Evolutionary conservation across 78 protist genomes (phyloP).

Genomic region (Blattamonas nauphoetae): DNA sequence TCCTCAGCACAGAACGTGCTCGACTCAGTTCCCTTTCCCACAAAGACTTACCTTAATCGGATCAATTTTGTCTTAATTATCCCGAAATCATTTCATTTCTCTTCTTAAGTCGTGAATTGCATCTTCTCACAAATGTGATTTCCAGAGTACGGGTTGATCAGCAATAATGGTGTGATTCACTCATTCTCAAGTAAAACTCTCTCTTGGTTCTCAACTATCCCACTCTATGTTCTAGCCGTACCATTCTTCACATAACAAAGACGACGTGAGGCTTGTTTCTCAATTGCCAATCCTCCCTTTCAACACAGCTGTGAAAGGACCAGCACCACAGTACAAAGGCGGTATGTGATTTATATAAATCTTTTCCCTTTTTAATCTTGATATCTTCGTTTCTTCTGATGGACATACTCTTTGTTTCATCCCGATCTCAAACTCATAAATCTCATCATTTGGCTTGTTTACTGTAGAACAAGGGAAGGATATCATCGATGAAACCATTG

Average conservation of each 20-base stretch:
- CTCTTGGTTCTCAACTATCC: no score
- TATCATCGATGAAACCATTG: conserved; percentile 78
- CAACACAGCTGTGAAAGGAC: conserved; percentile 16
- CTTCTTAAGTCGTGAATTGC: no score
- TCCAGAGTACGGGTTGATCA: no score
- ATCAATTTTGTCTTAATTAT: no score
- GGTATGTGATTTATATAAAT: background rate
- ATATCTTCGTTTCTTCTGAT: background rate
- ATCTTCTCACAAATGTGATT: no score
- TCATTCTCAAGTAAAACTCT: no score
- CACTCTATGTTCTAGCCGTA: background rate
- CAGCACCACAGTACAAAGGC: conserved; percentile 9
- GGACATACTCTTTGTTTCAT: no score
- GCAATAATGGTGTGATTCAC: no score
- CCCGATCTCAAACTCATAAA: background rate
- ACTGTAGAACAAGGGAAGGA: conserved; percentile 32
- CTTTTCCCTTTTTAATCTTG: background rate
- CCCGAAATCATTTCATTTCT: no score
- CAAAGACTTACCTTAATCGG: no score
- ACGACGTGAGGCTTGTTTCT: background rate
- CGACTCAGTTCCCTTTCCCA: no score
- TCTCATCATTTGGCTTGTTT: background rate
- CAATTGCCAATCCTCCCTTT: conserved; percentile 10
- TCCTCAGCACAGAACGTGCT: no score
- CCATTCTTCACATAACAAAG: background rate